A percentile compares a stretch with the other conserved stretches of the same genome.
Conservation (phyloP, 2,329 filamentous ascomycete species). For the Phialophora chinensis region DNA sequence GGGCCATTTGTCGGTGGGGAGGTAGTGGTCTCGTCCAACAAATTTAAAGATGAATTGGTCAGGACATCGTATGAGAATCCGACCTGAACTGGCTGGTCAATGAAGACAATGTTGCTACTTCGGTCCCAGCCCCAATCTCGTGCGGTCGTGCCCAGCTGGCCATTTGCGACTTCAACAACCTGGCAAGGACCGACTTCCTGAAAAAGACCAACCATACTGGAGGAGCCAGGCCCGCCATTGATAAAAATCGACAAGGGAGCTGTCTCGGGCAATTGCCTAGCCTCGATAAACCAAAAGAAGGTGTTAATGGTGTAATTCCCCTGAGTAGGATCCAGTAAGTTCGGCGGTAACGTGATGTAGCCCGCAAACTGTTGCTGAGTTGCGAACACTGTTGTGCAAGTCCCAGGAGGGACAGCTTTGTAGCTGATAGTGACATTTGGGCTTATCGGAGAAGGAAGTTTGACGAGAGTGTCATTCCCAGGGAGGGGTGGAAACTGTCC, state of each 20-base stretch:
- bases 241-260: slow-evolving; percentile 59
- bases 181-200: slow-evolving; percentile 55
- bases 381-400: slow-evolving; percentile 68
- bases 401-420: slow-evolving; percentile 65
- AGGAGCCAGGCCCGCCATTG: slow-evolving; percentile 60
- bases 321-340: slow-evolving; percentile 41
- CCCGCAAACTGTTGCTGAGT: slow-evolving; percentile 73
- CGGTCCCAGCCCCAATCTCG: slow-evolving; percentile 59
- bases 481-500: slow-evolving; percentile 35
- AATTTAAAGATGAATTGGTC: slow-evolving; percentile 51
- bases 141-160: slow-evolving; percentile 51
- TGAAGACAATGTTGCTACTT: slow-evolving; percentile 50
- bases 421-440: slow-evolving; percentile 70
- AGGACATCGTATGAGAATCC: slow-evolving; percentile 58
- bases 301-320: slow-evolving; percentile 45
- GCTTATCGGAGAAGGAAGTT: slow-evolving; percentile 65
- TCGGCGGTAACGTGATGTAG: slow-evolving; percentile 67
- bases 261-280: slow-evolving; percentile 50
- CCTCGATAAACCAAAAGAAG: slow-evolving; percentile 53
- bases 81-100: slow-evolving; percentile 56
- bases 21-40: slow-evolving; percentile 44
- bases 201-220: slow-evolving; percentile 60
- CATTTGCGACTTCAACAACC: slow-evolving; percentile 49
- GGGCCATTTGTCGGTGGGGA: slow-evolving; percentile 44
- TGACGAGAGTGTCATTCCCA: slow-evolving; percentile 50